Conservation (phyloP, 129 eudicot species). For the Deinandra increscens region DNA sequence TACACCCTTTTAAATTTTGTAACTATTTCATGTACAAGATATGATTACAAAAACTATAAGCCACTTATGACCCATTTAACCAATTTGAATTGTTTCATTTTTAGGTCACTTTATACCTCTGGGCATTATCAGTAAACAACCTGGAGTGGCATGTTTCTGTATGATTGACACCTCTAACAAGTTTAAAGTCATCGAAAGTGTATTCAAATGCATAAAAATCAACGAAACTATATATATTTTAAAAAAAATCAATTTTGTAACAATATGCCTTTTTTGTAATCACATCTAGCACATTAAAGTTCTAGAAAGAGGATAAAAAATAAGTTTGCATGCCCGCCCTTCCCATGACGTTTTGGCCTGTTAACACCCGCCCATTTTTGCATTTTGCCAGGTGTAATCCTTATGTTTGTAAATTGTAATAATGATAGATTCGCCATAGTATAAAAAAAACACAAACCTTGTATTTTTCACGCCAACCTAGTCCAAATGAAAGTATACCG, state of each 20-base stretch:
- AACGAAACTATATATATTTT: not conserved
- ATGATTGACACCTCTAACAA: not conserved
- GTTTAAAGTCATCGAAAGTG: not conserved
- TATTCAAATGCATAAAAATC: not conserved
- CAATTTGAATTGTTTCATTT: not conserved
- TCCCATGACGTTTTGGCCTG: not conserved
- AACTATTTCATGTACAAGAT: not conserved
- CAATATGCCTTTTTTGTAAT: no score
- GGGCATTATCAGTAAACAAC: not conserved
- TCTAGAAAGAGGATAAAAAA: not conserved
- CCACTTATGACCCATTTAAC: not conserved
- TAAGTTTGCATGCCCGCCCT: not conserved
- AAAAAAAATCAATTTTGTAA: no score
- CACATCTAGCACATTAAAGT: not conserved
- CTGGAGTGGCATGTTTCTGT: not conserved
- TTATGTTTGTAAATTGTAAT: conserved; percentile 5
- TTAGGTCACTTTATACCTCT: not conserved
- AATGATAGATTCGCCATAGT: not conserved
- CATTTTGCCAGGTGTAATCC: not conserved
- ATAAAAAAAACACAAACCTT: conserved; percentile 45
- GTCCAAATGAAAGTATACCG: conserved; percentile 83
- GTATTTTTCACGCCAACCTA: conserved; percentile 86
- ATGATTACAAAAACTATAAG: not conserved
- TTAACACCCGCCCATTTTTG: not conserved
- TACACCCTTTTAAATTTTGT: not conserved